Evolutionary conservation across 2,329 filamentous ascomycete species (phyloP), one percentile per base, ranked within the genome.

Genomic region (Colletotrichum abscissum): DNA sequence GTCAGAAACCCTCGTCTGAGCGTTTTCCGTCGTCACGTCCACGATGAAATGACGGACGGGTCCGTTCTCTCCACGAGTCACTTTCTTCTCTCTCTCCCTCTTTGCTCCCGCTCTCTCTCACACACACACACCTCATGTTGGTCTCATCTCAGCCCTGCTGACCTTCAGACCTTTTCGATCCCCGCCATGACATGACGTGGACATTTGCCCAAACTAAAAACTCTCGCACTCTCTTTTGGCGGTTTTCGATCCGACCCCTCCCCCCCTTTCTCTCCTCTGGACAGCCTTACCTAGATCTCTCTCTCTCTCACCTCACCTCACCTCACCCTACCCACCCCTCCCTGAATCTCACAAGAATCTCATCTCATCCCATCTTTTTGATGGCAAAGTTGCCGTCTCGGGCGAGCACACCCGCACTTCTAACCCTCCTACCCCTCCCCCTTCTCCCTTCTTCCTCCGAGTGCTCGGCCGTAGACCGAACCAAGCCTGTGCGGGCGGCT

Each of bases 111-210:
- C 33, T 35, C 33, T 12, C 33, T 3, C 8, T 1, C 30, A 11
- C 30, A 33, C 8, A 35, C 33, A 35, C 33, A 63, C 46, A 67
- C 58, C 63, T 68, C 69, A 62, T 35, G 46, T 49, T 67, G 69
- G 63, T 71, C 69, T 71, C 69, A 68, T 67, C 56, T 71, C 63
- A 71, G 69, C 63, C 69, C 69, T 67, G 69, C 63, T 71, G 57
- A 68, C 56, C 63, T 49, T 35, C 16, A 42, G 38, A 42, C 14
- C 14, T 42, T 19, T 42, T 35, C 33, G 46, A 42, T 19, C 28
- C 46, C 46, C 28, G 46, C 62, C 30, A 16, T 38, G 62, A 63
- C n/a, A 38, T 49, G 63, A 62, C 57, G 26, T 55, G 69, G 56
- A 49, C 57, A 26, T 19, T 42, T 19, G 38, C 26, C 38, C 30